phyloP scores from a whole-genome alignment of 352 stramenopile species.

The Globisporangium megalacanthum region DNA sequence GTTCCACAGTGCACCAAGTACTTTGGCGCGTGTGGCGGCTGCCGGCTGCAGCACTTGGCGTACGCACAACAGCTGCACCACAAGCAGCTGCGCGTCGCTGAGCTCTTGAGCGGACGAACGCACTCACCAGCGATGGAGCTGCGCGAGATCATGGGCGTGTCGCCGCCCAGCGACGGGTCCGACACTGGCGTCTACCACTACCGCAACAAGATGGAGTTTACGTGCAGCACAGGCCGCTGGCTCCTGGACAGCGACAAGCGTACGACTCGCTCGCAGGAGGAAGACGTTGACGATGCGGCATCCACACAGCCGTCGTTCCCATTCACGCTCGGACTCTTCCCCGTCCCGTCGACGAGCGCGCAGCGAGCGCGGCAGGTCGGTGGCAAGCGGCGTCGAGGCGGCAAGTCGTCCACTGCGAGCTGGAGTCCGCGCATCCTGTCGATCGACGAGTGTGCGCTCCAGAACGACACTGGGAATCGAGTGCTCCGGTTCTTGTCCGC shows the following conservation, averaged over 20 bases:
- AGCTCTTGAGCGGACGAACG: constrained; percentile 22
- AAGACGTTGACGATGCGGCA: not conserved
- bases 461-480: constrained; percentile 33
- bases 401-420: constrained; percentile 20
- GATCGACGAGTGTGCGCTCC: constrained; percentile 53
- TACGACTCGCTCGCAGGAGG: not conserved
- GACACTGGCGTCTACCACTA: constrained; percentile 33
- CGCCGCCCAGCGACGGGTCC: not conserved
- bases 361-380: constrained; percentile 33
- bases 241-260: constrained; percentile 40
- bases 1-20: constrained; percentile 40
- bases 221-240: constrained; percentile 70
- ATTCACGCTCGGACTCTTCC: constrained; percentile 75
- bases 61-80: constrained; percentile 55
- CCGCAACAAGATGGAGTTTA: constrained; percentile 86
- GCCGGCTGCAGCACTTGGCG: constrained; percentile 55
- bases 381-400: constrained; percentile 22
- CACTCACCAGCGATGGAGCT: constrained; percentile 32
- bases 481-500: constrained; percentile 33
- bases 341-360: constrained; percentile 36
- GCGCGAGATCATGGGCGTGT: constrained; percentile 30
- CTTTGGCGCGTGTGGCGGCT: constrained; percentile 67
- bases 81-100: constrained; percentile 50
- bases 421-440: constrained; percentile 69
- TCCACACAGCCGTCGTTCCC: constrained; percentile 10